Percentiles rank a stretch among this genome's conserved stretches.
Conservation (phyloP, 1,139 yeast species). For the Geotrichum armillariae region DNA sequence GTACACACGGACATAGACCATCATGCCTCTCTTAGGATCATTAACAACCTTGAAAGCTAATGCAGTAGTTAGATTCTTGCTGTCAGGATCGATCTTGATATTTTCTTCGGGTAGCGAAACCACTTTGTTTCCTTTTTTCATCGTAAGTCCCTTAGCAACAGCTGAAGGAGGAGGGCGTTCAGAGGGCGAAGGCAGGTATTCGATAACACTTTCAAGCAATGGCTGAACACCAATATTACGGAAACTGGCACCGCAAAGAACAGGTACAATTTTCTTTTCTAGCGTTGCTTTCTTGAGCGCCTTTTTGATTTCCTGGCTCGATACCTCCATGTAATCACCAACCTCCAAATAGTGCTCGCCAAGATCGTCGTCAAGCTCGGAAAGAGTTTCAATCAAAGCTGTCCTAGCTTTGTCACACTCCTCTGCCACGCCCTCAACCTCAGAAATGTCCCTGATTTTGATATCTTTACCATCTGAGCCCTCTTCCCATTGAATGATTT, state of each 20-base stretch:
- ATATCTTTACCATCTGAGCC: constrained; percentile 59
- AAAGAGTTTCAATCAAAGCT: constrained; percentile 77
- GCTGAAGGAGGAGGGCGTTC: constrained; percentile 61
- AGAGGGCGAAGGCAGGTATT: constrained; percentile 79
- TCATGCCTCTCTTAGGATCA: constrained; percentile 74
- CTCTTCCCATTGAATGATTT: constrained; percentile 60
- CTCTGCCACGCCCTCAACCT: constrained; percentile 40
- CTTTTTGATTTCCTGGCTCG: constrained; percentile 49
- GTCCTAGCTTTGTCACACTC: constrained; percentile 63
- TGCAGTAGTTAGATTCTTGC: constrained; percentile 66
- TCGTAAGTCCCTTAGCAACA: constrained; percentile 22
- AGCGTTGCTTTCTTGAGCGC: constrained; percentile 69
- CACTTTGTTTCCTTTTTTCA: constrained; percentile 30
- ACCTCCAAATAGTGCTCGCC: constrained; percentile 66
- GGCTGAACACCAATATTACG: constrained; percentile 95
- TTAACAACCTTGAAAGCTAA: constrained; percentile 89
- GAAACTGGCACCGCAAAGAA: constrained; percentile 91
- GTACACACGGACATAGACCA: constrained; percentile 87
- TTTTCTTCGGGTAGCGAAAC: constrained; percentile 42
- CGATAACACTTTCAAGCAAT: constrained; percentile 74
- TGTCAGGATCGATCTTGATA: constrained; percentile 53
- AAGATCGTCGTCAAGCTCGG: constrained; percentile 76
- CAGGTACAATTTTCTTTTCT: constrained; percentile 63
- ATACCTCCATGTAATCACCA: constrained; percentile 59
- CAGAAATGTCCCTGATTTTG: constrained; percentile 47